Base-by-base conservation (phyloP, 108 stramenopile genomes). In the Cyclotella distinguenda region DNA sequence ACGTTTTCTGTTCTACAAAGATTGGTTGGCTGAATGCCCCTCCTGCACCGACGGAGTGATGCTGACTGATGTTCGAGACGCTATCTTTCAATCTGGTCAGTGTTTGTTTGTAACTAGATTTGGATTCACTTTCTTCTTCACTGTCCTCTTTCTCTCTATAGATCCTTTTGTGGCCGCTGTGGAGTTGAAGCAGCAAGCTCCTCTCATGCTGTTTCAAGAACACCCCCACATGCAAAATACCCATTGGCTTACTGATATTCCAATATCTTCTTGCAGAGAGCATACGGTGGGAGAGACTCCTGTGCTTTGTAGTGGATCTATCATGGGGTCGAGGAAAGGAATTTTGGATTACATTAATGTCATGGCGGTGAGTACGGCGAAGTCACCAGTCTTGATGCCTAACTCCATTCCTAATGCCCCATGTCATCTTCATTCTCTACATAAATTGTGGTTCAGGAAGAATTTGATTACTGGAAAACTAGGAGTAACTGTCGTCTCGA, bases 1-100 rank as follows among this genome's bases (percentile, higher is more conserved):
- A 9, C 74, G 86, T 15, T 87, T 88, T 62, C 82, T 83, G 6
- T 40, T 88, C 11, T 59, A 70, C 31, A 60, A 77, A 50, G 85
- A 91, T 59, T 88, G 72, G 69, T 55, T 91, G 52, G 33, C 70
- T 18, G 78, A 88, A 28, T 91, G 89, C 49, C 51, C 60, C 1
- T 48, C 59, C 2, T 91, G 89, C 58, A 87, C 86, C n/a, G 89
- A 87, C 35, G 85, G 86, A 4, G 82, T 91, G 4, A 56, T 91
- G 32, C 51, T 84, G 10, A 81, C 79, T 4, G 89, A 90, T 60
- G 81, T 84, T 9, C 45, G 86, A 15, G 89, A 90, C 70, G 63
- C 82, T 6, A 72, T 72, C 44, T 90, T 90, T 49, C 89, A 90
- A 48, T 21, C 44, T 31, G 48, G 51, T 52, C 13, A 6, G 51